Evolutionary conservation across 352 stramenopile species (phyloP).

Genomic region (Phytopythium cucurbitacearum): DNA sequence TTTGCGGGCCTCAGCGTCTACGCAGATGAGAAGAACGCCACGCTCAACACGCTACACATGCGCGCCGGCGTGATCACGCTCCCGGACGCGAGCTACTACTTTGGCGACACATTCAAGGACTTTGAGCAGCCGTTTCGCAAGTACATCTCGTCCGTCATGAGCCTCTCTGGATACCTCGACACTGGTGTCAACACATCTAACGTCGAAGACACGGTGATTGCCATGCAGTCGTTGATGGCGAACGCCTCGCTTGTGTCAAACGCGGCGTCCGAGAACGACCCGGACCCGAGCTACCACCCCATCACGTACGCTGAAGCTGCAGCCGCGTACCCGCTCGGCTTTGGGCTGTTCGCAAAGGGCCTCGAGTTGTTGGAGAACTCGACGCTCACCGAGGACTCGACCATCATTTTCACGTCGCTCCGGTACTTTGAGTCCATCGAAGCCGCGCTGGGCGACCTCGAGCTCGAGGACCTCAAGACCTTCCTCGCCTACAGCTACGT

Average conservation of each 20-base stretch:
- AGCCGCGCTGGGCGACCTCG: slow-evolving; percentile 20
- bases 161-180: background rate
- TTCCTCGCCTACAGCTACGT: slow-evolving; percentile 45
- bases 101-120: slow-evolving; percentile 2
- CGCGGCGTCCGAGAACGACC: slow-evolving; percentile 25
- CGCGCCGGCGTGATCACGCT: background rate
- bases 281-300: slow-evolving; percentile 77
- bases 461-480: slow-evolving; percentile 37
- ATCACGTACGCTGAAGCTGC: slow-evolving; percentile 54
- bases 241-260: slow-evolving; percentile 17
- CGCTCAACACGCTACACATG: slow-evolving; percentile 1
- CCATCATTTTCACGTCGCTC: slow-evolving; percentile 43
- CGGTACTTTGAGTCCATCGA: slow-evolving; percentile 49
- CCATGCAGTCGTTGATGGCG: slow-evolving; percentile 64
- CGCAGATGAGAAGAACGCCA: slow-evolving; percentile 7
- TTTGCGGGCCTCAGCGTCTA: slow-evolving; percentile 67
- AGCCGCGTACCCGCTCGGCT: slow-evolving; percentile 38
- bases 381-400: slow-evolving; percentile 23
- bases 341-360: slow-evolving; percentile 47
- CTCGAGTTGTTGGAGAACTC: slow-evolving; percentile 33
- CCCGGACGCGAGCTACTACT: slow-evolving; percentile 3
- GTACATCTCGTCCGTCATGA: slow-evolving; percentile 5
- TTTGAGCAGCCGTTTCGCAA: background rate
- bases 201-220: slow-evolving; percentile 35
- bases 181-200: background rate